phyloP scores from a whole-genome alignment of 306 rosid species.

The Medicago arabica region DNA sequence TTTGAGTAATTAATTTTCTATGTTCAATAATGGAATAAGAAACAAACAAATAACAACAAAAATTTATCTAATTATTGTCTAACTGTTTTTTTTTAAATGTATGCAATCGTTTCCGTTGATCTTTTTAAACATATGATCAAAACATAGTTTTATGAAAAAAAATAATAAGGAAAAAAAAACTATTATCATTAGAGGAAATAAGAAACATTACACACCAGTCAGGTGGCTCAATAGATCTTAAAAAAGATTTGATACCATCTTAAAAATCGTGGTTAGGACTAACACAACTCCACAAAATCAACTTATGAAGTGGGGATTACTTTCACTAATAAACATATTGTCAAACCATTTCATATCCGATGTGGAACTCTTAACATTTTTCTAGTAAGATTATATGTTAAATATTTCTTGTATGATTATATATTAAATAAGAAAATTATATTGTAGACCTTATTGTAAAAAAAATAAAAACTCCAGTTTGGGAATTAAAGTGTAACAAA shows the following conservation, averaged over 20 bases:
- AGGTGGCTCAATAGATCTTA: no score
- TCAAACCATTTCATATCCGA: no score
- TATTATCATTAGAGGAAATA: not conserved
- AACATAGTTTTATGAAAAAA: not conserved
- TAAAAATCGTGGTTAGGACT: no score
- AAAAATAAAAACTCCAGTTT: not conserved
- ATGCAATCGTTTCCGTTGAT: no score
- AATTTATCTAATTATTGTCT: not conserved
- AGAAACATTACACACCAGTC: no score
- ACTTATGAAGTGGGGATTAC: no score
- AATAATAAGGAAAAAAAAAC: not conserved
- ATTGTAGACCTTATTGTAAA: not conserved
- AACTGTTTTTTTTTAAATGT: no score
- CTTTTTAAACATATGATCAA: not conserved
- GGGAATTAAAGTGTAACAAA: not conserved
- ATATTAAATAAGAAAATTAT: not conserved
- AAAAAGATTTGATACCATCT: no score
- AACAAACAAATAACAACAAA: slow-evolving; percentile 6
- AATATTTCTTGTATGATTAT: not conserved
- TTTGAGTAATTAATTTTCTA: slow-evolving; percentile 7
- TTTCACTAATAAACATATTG: no score
- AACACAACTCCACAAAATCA: no score
- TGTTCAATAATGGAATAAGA: slow-evolving; percentile 1
- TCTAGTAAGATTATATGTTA: no score
- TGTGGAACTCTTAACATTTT: no score